Conservation (phyloP, 768 basidiomycete genomes). For the Boletus reticulatus region DNA sequence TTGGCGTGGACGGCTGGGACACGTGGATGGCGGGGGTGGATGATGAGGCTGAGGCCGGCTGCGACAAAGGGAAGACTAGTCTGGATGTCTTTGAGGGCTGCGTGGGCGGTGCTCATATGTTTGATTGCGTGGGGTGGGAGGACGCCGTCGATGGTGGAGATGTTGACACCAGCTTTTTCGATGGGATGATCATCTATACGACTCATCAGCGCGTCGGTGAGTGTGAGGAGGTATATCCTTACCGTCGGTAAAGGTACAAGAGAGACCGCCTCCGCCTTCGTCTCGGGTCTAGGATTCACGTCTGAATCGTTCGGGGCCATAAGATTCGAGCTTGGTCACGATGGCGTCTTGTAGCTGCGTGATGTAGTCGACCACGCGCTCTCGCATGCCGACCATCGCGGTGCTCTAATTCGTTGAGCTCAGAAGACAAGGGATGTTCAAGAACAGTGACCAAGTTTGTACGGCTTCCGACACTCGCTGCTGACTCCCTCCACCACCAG, state of each 20-base stretch:
- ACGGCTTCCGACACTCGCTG: no score
- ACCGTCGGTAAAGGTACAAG: constrained; percentile 13
- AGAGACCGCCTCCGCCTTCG: constrained; percentile 18
- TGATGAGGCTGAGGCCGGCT: constrained; percentile 18
- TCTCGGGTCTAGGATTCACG: constrained; percentile 16
- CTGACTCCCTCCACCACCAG: background rate
- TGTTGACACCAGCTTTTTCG: constrained; percentile 23
- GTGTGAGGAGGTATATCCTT: background rate
- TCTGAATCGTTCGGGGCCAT: constrained; percentile 10
- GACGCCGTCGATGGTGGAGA: constrained; percentile 16
- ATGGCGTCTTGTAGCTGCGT: constrained; percentile 20
- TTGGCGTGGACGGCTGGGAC: constrained; percentile 22
- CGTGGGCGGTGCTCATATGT: constrained; percentile 21
- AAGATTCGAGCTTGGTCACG: constrained; percentile 20
- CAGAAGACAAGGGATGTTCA: background rate
- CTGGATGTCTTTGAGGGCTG: constrained; percentile 15
- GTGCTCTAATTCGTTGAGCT: background rate
- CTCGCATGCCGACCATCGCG: background rate
- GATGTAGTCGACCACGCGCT: constrained; percentile 12
- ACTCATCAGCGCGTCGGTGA: background rate
- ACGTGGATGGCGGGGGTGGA: constrained; percentile 25
- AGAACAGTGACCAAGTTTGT: no score
- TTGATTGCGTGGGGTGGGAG: constrained; percentile 21
- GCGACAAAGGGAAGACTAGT: constrained; percentile 14
- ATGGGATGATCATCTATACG: constrained; percentile 6